Conservation (phyloP, 148 eudicot genomes). For the Linanthus parryae region DNA sequence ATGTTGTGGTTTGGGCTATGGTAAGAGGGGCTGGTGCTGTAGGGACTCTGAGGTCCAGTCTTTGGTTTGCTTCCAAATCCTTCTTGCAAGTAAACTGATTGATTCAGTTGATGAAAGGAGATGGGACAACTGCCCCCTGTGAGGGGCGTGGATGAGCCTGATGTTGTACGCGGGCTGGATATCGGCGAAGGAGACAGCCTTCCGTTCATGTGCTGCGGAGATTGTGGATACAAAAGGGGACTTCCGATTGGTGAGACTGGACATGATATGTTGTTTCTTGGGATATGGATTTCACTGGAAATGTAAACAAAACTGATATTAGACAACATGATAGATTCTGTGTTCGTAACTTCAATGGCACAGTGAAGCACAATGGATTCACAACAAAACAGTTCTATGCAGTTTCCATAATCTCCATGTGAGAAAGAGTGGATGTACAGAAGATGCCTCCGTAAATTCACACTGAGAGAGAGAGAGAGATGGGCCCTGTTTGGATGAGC, state of each 20-base stretch:
- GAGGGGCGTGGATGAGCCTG: conserved; percentile 91
- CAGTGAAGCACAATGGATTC: too few species aligned
- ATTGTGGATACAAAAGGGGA: conserved; percentile 71
- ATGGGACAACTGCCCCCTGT: conserved; percentile 58
- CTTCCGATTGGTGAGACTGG: conserved; percentile 98
- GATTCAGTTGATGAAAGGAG: conserved; percentile 56
- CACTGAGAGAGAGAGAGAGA: too few species aligned
- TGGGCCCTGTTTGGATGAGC: too few species aligned
- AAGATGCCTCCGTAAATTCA: too few species aligned
- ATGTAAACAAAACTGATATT: too few species aligned
- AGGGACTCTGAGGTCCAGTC: conserved; percentile 47
- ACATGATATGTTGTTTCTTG: conserved; percentile 77
- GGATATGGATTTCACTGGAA: conserved; percentile 65
- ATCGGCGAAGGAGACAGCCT: conserved; percentile 84
- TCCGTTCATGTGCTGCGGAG: conserved; percentile 73
- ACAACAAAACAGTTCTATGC: too few species aligned
- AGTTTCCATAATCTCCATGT: too few species aligned
- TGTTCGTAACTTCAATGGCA: too few species aligned
- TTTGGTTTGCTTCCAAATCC: conserved; percentile 42
- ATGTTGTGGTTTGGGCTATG: conserved; percentile 52
- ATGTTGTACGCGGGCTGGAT: conserved; percentile 75
- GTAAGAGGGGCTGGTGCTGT: conserved; percentile 34
- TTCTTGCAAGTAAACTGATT: conserved; percentile 48
- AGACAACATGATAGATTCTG: too few species aligned
- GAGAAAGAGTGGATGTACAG: too few species aligned